Evolutionary conservation across 148 eudicot genomes (phyloP).

Genomic region (Rhododendron griersonianum): DNA sequence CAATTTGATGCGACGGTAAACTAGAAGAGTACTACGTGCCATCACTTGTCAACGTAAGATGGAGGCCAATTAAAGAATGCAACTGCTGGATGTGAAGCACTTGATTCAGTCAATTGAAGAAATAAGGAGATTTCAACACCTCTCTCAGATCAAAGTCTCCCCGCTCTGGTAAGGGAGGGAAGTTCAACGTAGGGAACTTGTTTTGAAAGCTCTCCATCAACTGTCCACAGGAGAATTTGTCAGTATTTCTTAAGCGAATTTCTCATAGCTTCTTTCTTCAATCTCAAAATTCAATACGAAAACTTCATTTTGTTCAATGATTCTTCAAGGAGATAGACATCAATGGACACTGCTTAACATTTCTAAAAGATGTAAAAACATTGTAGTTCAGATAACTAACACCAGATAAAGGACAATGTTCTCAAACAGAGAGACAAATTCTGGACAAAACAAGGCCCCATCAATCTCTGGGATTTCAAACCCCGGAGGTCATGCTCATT

Average conservation of each 20-base stretch:
- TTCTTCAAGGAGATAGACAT: neutral
- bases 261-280: neutral
- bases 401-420: neutral
- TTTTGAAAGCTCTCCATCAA: conserved; percentile 66
- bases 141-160: conserved; percentile 86
- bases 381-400: neutral
- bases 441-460: neutral
- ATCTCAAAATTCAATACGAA: neutral
- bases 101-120: conserved; percentile 54
- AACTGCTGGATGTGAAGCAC: neutral
- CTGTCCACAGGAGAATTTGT: conserved; percentile 31
- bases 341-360: neutral
- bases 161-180: conserved; percentile 92
- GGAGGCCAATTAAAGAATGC: neutral
- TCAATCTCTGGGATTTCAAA: neutral
- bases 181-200: conserved; percentile 56
- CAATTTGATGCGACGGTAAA: neutral
- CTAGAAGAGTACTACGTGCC: neutral
- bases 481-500: neutral
- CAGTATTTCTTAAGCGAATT: neutral
- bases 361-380: neutral
- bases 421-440: neutral
- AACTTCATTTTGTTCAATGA: neutral
- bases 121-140: conserved; percentile 72
- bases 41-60: neutral